Percentiles rank a stretch among this genome's conserved stretches.
These are phyloP conservation scores for Ricinus communis DNA, from an alignment of 345 rosid genomes.

Conservation along the genomic window DNA sequence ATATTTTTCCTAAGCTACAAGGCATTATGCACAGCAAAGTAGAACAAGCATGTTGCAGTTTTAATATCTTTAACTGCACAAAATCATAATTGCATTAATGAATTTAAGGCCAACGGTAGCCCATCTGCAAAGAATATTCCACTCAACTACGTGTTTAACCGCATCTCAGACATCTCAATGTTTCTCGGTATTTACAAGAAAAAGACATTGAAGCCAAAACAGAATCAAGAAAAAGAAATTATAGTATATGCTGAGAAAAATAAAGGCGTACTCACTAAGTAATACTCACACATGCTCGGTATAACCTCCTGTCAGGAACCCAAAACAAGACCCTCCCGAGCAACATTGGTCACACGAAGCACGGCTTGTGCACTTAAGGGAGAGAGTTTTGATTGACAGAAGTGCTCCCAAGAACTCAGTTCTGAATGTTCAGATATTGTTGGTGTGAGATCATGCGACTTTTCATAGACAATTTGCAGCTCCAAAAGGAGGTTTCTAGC, in stretches of 20 bases:
- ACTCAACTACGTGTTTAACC: constrained; percentile 33
- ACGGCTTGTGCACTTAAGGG: constrained; percentile 88
- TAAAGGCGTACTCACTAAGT: constrained; percentile 30
- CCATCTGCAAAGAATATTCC: constrained; percentile 31
- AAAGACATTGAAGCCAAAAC: constrained; percentile 20
- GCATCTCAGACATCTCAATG: constrained; percentile 23
- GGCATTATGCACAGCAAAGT: background rate
- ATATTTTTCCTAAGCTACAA: background rate
- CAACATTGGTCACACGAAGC: constrained; percentile 70
- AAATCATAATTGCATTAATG: background rate
- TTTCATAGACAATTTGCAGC: constrained; percentile 69
- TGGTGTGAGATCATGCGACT: constrained; percentile 37
- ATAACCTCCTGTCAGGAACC: constrained; percentile 44
- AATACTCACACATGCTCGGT: constrained; percentile 4
- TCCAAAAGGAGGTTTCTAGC: constrained; percentile 81
- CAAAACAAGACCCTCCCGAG: constrained; percentile 55
- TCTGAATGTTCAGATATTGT: constrained; percentile 46
- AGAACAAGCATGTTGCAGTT: background rate
- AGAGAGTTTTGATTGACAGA: constrained; percentile 79
- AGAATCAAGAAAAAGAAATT: constrained; percentile 12
- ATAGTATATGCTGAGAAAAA: constrained; percentile 19
- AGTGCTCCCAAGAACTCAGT: constrained; percentile 66
- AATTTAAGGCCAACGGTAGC: background rate
- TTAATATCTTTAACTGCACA: background rate
- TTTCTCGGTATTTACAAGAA: constrained; percentile 46